Evolutionary conservation across 179 eudicot species (phyloP).

Genomic region (Spergularia azorica): DNA sequence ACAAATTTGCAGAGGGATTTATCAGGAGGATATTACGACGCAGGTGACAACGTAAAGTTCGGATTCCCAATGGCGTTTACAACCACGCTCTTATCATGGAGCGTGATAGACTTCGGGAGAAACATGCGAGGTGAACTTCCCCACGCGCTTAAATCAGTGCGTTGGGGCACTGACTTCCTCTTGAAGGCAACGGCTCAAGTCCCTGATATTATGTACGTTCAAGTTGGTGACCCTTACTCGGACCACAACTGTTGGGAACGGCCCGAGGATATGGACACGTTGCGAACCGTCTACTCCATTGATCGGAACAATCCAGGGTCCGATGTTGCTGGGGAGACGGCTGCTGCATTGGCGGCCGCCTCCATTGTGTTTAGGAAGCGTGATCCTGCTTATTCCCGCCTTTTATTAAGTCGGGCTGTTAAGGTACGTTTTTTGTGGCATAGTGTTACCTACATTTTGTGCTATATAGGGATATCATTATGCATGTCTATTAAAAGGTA

Average conservation of each 20-base stretch:
- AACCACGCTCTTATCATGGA: constrained; percentile 84
- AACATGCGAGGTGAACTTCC: constrained; percentile 65
- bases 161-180: constrained; percentile 87
- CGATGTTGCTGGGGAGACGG: constrained; percentile 96
- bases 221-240: constrained; percentile 80
- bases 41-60: constrained; percentile 92
- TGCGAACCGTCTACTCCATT: constrained; percentile 62
- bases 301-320: constrained; percentile 78
- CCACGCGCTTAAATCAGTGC: constrained; percentile 68
- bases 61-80: constrained; percentile 98
- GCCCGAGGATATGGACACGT: constrained; percentile 97
- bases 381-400: constrained; percentile 66
- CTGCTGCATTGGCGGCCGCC: constrained; percentile 95
- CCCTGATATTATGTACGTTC: constrained; percentile 62
- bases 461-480: too few relatives aligned
- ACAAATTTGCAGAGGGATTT: constrained; percentile 55
- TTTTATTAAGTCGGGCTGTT: constrained; percentile 72
- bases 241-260: constrained; percentile 98
- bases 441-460: not conserved
- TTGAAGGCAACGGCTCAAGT: constrained; percentile 70
- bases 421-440: constrained; percentile 41
- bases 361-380: constrained; percentile 80
- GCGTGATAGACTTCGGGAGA: constrained; percentile 76
- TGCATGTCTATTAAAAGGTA: not conserved
- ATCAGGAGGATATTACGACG: constrained; percentile 94